These are phyloP conservation scores for Plectranthus barbatus DNA, from an alignment of 257 asterid genomes.

Conservation along the genomic window DNA sequence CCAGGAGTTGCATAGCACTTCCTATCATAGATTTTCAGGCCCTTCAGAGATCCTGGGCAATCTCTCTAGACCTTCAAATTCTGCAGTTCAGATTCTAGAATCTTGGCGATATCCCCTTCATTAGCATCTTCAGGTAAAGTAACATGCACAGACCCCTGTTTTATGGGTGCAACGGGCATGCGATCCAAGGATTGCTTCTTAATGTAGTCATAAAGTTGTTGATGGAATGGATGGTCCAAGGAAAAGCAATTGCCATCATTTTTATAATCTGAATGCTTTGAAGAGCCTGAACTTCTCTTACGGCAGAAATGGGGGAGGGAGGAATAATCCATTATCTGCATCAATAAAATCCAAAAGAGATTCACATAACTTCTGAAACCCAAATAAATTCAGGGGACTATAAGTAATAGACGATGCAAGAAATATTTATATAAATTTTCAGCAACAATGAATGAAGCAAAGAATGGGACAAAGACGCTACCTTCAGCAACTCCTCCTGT, in stretches of 20 bases:
- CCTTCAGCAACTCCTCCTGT: constrained; percentile 67
- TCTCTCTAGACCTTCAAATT: constrained; percentile 30
- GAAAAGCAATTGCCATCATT: constrained; percentile 41
- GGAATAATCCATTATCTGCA: constrained; percentile 70
- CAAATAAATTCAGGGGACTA: background rate
- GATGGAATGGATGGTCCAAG: constrained; percentile 71
- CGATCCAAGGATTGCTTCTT: constrained; percentile 37
- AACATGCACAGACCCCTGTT: constrained; percentile 67
- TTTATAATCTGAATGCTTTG: constrained; percentile 21
- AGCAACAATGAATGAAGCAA: background rate
- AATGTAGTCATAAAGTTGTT: constrained; percentile 47
- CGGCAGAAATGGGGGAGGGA: constrained; percentile 75
- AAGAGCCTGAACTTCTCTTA: constrained; percentile 50
- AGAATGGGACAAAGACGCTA: constrained; percentile 17
- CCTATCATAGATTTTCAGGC: constrained; percentile 30
- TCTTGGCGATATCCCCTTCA: constrained; percentile 50
- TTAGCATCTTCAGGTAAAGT: constrained; percentile 50
- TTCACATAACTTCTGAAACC: background rate
- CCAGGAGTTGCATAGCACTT: constrained; percentile 6
- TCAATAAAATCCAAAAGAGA: background rate
- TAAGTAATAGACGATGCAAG: background rate
- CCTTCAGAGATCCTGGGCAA: constrained; percentile 22
- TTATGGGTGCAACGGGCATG: constrained; percentile 22
- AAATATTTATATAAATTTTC: background rate
- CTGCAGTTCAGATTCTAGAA: constrained; percentile 51